Percentiles rank a stretch among this genome's conserved stretches.
Evolutionary conservation across 306 rosid genomes (phyloP).

Genomic region (Cucurbita ficifolia): DNA sequence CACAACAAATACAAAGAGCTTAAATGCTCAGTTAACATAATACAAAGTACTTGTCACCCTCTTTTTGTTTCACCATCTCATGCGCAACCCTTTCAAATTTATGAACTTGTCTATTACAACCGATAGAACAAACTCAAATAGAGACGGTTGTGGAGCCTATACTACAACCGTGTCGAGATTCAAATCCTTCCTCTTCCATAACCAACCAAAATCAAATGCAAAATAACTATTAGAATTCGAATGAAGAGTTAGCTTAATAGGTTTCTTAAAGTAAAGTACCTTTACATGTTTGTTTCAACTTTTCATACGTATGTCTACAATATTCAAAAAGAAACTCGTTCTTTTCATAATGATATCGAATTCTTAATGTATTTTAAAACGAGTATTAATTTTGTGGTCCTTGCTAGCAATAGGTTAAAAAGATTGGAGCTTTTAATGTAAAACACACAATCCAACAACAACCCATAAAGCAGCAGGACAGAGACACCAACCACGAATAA

Average conservation of each 20-base stretch:
- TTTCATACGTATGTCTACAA: no score
- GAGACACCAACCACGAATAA: background rate
- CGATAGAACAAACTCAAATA: background rate
- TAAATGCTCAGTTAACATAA: background rate
- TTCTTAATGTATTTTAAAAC: no score
- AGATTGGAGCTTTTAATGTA: background rate
- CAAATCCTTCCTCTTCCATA: no score
- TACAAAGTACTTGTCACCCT: background rate
- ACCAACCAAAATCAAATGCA: no score
- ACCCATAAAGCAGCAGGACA: background rate
- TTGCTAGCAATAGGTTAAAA: background rate
- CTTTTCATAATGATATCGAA: background rate
- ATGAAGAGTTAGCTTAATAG: no score
- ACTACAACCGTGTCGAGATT: background rate
- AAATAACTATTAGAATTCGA: no score
- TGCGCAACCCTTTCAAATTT: background rate
- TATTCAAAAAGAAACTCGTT: background rate
- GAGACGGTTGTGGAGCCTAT: background rate
- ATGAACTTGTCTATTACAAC: background rate
- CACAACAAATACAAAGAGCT: background rate
- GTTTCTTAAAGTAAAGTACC: no score
- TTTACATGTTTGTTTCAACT: background rate
- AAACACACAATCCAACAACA: background rate
- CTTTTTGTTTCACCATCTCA: background rate
- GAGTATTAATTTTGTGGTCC: background rate